phyloP scores from a whole-genome alignment of 2,329 filamentous ascomycete genomes.

The Paraphaeosphaeria minitans region DNA sequence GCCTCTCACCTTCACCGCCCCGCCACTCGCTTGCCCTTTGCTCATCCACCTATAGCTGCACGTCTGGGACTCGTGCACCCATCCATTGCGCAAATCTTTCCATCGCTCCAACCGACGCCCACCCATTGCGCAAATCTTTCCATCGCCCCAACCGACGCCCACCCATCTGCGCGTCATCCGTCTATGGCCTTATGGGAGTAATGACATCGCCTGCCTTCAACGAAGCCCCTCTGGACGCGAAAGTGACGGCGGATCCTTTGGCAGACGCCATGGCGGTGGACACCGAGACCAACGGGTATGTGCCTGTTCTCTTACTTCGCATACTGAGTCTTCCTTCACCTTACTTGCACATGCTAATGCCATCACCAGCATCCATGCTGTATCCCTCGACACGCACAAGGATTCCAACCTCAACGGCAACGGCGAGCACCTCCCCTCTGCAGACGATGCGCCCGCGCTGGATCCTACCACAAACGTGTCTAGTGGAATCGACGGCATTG shows the following conservation, averaged over 20 bases:
- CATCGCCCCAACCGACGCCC: conserved; percentile 18
- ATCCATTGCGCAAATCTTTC: conserved; percentile 18
- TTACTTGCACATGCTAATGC: conserved; percentile 22
- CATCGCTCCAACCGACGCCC: conserved; percentile 21
- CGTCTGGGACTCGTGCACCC: conserved; percentile 8
- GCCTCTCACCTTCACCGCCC: conserved; percentile 1
- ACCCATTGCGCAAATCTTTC: conserved; percentile 17
- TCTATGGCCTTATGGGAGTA: conserved; percentile 49
- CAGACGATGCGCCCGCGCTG: conserved; percentile 37
- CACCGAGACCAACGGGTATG: conserved; percentile 65
- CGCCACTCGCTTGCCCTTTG: conserved; percentile 11
- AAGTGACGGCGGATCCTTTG: conserved; percentile 54
- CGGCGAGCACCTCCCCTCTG: conserved; percentile 18
- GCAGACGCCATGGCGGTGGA: conserved; percentile 60
- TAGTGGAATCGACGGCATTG: conserved; percentile 50
- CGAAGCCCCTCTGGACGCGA: conserved; percentile 53
- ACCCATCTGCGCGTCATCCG: conserved; percentile 17
- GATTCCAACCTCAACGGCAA: conserved; percentile 40
- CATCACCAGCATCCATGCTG: conserved; percentile 36
- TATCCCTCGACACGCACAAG: conserved; percentile 33
- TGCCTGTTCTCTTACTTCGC: conserved; percentile 29
- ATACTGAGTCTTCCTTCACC: conserved; percentile 15
- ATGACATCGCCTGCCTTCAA: conserved; percentile 47
- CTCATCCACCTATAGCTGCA: not conserved
- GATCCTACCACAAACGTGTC: conserved; percentile 50